These are phyloP conservation scores for Paraphaeosphaeria sporulosa DNA, from an alignment of 2,329 filamentous ascomycete species.

Conservation along the genomic window DNA sequence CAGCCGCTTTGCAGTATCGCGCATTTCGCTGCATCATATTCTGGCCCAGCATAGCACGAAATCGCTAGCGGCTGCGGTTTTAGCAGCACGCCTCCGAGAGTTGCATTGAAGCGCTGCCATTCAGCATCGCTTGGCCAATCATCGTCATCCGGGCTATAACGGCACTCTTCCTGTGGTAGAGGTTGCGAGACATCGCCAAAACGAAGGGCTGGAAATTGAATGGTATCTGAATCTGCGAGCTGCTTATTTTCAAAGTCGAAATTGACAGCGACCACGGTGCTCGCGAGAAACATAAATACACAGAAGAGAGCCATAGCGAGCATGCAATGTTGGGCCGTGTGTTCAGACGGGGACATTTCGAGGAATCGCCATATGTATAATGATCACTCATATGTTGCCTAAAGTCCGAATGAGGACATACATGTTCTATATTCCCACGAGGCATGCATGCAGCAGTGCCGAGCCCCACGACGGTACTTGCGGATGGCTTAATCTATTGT, in stretches of 20 bases:
- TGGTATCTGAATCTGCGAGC: constrained; percentile 30
- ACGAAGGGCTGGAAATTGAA: constrained; percentile 22
- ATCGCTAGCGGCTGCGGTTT: constrained; percentile 32
- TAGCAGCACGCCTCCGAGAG: constrained; percentile 30
- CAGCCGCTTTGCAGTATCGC: constrained; percentile 25
- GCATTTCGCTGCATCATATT: constrained; percentile 28
- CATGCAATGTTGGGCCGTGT: too few relatives aligned
- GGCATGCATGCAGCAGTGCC: not conserved
- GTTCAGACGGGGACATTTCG: too few relatives aligned
- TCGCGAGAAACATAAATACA: not conserved
- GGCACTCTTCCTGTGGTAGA: constrained; percentile 23
- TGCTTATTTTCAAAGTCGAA: constrained; percentile 36
- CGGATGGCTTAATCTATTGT: not conserved
- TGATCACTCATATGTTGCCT: not conserved
- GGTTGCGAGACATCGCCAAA: constrained; percentile 20
- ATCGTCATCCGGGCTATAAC: constrained; percentile 26
- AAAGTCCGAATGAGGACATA: not conserved
- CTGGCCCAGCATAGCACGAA: constrained; percentile 31
- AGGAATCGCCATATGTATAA: not conserved
- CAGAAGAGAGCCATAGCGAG: not conserved
- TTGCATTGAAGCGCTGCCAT: constrained; percentile 33
- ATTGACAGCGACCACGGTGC: constrained; percentile 17
- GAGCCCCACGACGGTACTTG: not conserved
- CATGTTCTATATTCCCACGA: not conserved
- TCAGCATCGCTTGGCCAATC: constrained; percentile 31